phyloP scores from a whole-genome alignment of 495 filamentous ascomycete genomes.

The Tuber microsphaerosporum region DNA sequence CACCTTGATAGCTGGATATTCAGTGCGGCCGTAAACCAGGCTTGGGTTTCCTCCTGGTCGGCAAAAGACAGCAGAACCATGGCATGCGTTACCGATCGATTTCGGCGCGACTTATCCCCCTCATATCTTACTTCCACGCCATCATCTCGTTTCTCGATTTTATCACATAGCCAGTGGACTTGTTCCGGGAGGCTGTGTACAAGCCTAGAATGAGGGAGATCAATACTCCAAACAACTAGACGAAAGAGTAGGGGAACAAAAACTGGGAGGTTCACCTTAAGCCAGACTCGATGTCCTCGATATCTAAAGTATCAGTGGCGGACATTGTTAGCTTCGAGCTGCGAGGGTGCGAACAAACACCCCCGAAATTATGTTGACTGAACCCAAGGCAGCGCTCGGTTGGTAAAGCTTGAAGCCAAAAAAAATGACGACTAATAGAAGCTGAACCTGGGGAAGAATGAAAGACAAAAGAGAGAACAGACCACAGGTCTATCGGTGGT shows the following conservation, averaged over 20 bases:
- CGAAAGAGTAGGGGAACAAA: neutral
- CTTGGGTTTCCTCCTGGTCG: constrained; percentile 37
- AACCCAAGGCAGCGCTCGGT: neutral
- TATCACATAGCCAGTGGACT: constrained; percentile 40
- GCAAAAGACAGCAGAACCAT: constrained; percentile 37
- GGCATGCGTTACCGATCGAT: constrained; percentile 35
- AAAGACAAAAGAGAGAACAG: constrained; percentile 11
- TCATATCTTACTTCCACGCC: constrained; percentile 22
- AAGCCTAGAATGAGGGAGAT: constrained; percentile 17
- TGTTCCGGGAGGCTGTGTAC: constrained; percentile 40
- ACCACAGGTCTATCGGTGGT: neutral
- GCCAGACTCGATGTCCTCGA: constrained; percentile 28
- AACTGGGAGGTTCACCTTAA: constrained; percentile 4
- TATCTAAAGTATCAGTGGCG: constrained; percentile 23
- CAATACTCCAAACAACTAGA: constrained; percentile 1
- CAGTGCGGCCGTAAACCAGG: constrained; percentile 36
- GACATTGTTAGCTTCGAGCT: constrained; percentile 21
- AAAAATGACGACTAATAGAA: constrained; percentile 1
- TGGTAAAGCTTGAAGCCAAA: constrained; percentile 17
- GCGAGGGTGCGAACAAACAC: constrained; percentile 12
- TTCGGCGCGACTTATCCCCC: constrained; percentile 29
- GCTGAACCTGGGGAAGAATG: constrained; percentile 4
- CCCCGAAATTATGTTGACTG: neutral
- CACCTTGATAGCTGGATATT: constrained; percentile 36
- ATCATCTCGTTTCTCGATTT: constrained; percentile 29